phyloP scores from a whole-genome alignment of 31 red algal species.

The Endocladia muricata region DNA sequence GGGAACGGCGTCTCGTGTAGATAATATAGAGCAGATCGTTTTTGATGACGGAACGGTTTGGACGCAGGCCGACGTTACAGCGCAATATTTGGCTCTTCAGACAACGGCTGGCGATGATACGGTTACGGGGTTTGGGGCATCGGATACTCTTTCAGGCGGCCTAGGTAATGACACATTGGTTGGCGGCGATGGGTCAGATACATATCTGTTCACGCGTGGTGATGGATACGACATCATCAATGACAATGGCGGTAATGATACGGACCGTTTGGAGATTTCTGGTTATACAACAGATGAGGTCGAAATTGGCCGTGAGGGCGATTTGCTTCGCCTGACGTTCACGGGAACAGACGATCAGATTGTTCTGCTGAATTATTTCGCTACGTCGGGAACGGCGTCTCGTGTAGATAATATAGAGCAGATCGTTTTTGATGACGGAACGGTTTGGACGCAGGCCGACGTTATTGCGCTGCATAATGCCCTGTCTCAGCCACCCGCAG shows the following conservation, averaged over 20 bases:
- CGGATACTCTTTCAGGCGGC: not conserved
- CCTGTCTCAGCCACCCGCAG: too few species aligned
- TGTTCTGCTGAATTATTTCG: too few species aligned
- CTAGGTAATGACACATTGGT: not conserved
- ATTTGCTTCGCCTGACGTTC: too few species aligned
- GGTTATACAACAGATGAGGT: too few species aligned
- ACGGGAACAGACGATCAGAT: too few species aligned
- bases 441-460: not conserved
- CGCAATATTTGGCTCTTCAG: not conserved
- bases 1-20: too few species aligned
- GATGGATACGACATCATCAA: not conserved
- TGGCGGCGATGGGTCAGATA: not conserved
- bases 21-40: not conserved
- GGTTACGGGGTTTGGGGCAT: not conserved
- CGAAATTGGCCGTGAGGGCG: too few species aligned
- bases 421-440: not conserved
- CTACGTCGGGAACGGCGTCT: too few species aligned
- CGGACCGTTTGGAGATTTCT: too few species aligned
- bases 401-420: not conserved
- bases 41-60: not conserved
- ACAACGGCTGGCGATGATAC: constrained; percentile 1
- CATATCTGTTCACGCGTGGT: not conserved
- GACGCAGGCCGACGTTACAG: not conserved
- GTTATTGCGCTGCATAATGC: not conserved
- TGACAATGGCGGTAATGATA: not conserved